Evolutionary conservation across 495 filamentous ascomycete species (phyloP), one percentile per base, ranked within the genome.

Genomic region (Terfezia claveryi): DNA sequence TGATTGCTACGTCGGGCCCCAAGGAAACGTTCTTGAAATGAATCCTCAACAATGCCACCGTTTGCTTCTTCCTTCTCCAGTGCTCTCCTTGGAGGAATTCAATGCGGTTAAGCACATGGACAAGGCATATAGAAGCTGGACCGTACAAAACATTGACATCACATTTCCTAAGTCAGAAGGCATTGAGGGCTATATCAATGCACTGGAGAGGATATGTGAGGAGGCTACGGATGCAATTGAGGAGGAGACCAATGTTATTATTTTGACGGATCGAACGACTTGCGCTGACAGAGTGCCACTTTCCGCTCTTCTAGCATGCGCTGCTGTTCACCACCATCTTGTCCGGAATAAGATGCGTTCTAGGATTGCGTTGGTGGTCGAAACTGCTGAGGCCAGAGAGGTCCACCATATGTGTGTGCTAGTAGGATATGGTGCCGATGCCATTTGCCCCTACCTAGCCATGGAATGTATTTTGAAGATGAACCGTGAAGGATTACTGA

Each of bases 391-490:
- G 68, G 92, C 91, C 62, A 85, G 91, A 68, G 91, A 99, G 68
- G 92, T 99, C 14, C 91, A 99, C 67, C 91, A 99, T 70, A 89
- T 96, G 84, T 94, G 87, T 71, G 91, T 99, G 20, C 75, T 96
- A 53, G 74, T 99, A 53, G 91, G 91, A 55, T 99, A 99, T 62
- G 91, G 91, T 69, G 87, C 83, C 20, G 91, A 99, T 69, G 91
- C 83, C 49, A 82, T 99, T 67, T 95, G 91, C 74, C 91, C 91
- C 16, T 99, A 99, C 67, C 80, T 96, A 56, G 85, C 91, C 4
- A 80, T 99, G 73, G 91, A 99, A 71, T 95, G 91, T 69, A 94
- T 99, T 62, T 71, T 96, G 61, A 99, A 95, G 81, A 87, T 99
- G 72, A 88, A 95, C 74, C 83, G 86, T 36, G 91, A 99, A 70